Evolutionary conservation across 495 filamentous ascomycete genomes (phyloP).

Genomic region (Neurospora africana): DNA sequence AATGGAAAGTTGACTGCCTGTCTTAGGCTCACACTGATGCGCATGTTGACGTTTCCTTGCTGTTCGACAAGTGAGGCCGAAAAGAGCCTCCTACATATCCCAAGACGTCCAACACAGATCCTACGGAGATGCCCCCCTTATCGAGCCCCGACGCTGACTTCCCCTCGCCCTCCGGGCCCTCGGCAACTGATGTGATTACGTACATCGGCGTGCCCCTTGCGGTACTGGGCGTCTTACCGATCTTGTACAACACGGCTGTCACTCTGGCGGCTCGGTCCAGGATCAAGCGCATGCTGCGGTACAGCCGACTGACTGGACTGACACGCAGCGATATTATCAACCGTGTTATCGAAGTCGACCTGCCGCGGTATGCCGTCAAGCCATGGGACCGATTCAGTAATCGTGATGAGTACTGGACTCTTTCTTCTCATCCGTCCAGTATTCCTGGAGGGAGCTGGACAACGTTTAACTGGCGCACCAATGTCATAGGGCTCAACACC

Average conservation of each 20-base stretch:
- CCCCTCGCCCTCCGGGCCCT: constrained; percentile 7
- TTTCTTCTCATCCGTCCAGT: constrained; percentile 31
- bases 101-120: background rate
- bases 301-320: constrained; percentile 42
- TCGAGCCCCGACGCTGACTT: background rate
- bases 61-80: background rate
- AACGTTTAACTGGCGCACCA: constrained; percentile 51
- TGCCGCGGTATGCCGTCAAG: constrained; percentile 51
- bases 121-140: background rate
- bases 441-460: constrained; percentile 55
- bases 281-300: constrained; percentile 45
- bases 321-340: constrained; percentile 53
- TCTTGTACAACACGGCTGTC: constrained; percentile 48
- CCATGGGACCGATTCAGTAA: constrained; percentile 45
- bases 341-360: constrained; percentile 54
- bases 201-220: constrained; percentile 54
- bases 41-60: background rate
- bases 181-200: constrained; percentile 34
- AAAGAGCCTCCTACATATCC: background rate
- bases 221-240: constrained; percentile 57
- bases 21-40: background rate
- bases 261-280: constrained; percentile 45
- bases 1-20: background rate
- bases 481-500: constrained; percentile 47
- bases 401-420: constrained; percentile 43